Evolutionary conservation across 164 flowering plant species (phyloP).

Genomic region (Berberis thunbergii): DNA sequence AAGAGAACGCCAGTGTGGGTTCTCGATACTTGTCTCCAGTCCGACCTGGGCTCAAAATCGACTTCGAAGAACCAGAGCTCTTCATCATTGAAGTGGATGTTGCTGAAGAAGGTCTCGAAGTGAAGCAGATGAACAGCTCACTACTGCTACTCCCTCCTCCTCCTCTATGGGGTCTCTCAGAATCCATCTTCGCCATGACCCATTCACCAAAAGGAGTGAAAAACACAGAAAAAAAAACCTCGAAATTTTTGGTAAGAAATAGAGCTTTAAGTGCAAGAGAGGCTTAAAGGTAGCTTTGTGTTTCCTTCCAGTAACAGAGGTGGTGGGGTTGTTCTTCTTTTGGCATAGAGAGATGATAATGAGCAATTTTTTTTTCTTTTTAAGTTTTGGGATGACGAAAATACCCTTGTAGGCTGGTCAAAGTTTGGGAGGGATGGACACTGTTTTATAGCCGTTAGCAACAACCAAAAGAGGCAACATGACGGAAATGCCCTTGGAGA

Average conservation of each 20-base stretch:
- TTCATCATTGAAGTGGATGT: constrained; percentile 28
- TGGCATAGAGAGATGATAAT: no score
- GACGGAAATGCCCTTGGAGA: no score
- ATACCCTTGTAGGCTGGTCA: no score
- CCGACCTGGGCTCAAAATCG: constrained; percentile 57
- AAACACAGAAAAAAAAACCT: not conserved
- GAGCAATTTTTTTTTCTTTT: no score
- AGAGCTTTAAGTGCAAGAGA: not conserved
- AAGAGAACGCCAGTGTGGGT: constrained; percentile 34
- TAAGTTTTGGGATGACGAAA: no score
- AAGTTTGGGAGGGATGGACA: no score
- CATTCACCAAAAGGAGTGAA: not conserved
- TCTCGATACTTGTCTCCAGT: constrained; percentile 26
- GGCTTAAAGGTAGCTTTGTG: not conserved
- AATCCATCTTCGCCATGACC: constrained; percentile 2
- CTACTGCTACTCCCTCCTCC: constrained; percentile 2
- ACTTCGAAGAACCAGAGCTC: constrained; percentile 36
- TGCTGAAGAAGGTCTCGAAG: constrained; percentile 46
- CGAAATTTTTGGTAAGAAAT: not conserved
- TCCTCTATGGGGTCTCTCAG: not conserved
- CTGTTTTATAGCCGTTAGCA: no score
- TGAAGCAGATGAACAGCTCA: constrained; percentile 79
- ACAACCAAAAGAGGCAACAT: no score
- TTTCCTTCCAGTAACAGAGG: not conserved
- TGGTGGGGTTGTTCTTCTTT: no score